Conservation (phyloP, 2,329 filamentous ascomycete genomes). For the Aspergillus sp. region DNA sequence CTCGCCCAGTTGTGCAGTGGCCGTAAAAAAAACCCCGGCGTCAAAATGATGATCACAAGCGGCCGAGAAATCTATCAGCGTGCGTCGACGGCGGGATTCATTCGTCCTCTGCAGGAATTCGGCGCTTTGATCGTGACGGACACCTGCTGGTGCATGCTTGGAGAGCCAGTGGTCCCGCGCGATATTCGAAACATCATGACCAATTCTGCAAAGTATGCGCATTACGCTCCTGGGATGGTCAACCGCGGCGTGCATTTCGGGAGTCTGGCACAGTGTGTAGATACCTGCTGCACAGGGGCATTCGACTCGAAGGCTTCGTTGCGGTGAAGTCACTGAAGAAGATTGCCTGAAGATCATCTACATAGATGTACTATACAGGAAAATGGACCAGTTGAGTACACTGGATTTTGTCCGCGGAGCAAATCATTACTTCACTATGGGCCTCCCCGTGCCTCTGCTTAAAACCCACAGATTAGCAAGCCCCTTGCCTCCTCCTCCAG, state of each 20-base stretch:
- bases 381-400: too few relatives aligned
- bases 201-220: constrained; percentile 40
- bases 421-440: too few relatives aligned
- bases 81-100: constrained; percentile 19
- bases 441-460: too few relatives aligned
- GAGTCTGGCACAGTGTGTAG: constrained; percentile 15
- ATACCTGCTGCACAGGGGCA: too few relatives aligned
- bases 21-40: constrained; percentile 11
- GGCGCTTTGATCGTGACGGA: constrained; percentile 36
- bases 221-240: constrained; percentile 27
- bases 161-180: constrained; percentile 29
- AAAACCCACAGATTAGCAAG: too few relatives aligned
- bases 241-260: constrained; percentile 17
- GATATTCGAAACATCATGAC: constrained; percentile 30
- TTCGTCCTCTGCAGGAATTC: constrained; percentile 25
- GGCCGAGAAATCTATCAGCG: constrained; percentile 9
- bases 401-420: too few relatives aligned
- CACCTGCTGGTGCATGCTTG: constrained; percentile 42
- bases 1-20: constrained; percentile 23
- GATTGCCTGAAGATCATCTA: too few relatives aligned
- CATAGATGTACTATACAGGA: too few relatives aligned
- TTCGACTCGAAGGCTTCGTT: too few relatives aligned
- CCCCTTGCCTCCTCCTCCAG: too few relatives aligned
- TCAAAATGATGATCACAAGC: constrained; percentile 15
- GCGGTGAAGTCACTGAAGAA: too few relatives aligned